A percentile compares a stretch with the other conserved stretches of the same genome.
These are phyloP conservation scores for Rhinocladiella similis DNA, from an alignment of 2,329 filamentous ascomycete genomes.

Conservation along the genomic window DNA sequence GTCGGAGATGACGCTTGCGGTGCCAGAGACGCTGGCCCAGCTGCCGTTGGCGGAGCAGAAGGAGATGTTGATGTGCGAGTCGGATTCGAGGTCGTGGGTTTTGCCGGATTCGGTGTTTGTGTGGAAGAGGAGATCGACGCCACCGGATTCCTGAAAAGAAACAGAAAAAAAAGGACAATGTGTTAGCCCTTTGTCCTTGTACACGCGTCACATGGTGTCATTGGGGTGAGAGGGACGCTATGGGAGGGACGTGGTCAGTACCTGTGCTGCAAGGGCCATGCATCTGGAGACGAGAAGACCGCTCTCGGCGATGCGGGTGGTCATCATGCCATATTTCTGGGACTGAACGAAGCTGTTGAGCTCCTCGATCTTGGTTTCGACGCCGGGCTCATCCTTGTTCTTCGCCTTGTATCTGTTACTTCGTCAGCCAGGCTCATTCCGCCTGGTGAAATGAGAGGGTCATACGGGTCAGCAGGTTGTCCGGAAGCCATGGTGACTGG, in stretches of 20 bases:
- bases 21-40: slow-evolving; percentile 85
- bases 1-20: slow-evolving; percentile 68
- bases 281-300: slow-evolving; percentile 75
- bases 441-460: background rate
- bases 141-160: slow-evolving; percentile 65
- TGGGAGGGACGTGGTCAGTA: slow-evolving; percentile 39
- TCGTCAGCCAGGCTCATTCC: background rate
- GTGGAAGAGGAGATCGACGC: slow-evolving; percentile 83
- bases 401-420: slow-evolving; percentile 70
- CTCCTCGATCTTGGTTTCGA: slow-evolving; percentile 75
- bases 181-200: too few species aligned
- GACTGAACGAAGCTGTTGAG: slow-evolving; percentile 68
- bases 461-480: slow-evolving; percentile 18
- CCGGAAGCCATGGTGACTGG: slow-evolving; percentile 21
- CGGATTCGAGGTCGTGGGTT: slow-evolving; percentile 72
- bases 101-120: slow-evolving; percentile 90
- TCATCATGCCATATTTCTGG: slow-evolving; percentile 87
- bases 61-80: slow-evolving; percentile 76
- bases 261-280: slow-evolving; percentile 81
- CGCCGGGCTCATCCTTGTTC: slow-evolving; percentile 69
- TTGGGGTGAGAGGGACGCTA: background rate
- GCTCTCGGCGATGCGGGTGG: slow-evolving; percentile 66
- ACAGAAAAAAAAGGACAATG: too few species aligned
- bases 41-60: slow-evolving; percentile 76
- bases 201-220: too few species aligned